Conservation (phyloP, 1,284 basidiomycete species). For the Tilletia caries region DNA sequence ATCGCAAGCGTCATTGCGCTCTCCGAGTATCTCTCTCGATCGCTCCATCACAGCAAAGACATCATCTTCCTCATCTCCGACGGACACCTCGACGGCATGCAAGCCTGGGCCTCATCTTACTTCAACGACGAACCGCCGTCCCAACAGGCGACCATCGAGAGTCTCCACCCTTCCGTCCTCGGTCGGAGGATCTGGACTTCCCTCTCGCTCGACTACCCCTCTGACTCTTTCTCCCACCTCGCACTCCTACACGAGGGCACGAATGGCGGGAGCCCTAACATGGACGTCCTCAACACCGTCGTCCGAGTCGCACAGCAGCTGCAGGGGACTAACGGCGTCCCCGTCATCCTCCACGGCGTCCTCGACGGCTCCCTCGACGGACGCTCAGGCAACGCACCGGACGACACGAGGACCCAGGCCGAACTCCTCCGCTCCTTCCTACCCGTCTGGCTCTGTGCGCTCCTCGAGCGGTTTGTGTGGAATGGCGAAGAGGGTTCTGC, state of each 20-base stretch:
- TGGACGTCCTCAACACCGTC: constrained; percentile 85
- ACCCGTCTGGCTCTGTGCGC: not conserved
- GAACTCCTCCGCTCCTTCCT: not conserved
- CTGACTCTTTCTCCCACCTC: constrained; percentile 90
- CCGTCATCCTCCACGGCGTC: constrained; percentile 70
- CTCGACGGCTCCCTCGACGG: constrained; percentile 54
- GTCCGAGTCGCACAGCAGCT: constrained; percentile 69
- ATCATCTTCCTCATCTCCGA: constrained; percentile 86
- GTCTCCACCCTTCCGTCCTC: not conserved
- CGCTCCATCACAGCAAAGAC: constrained; percentile 58
- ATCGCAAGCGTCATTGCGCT: constrained; percentile 77
- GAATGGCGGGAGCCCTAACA: constrained; percentile 91
- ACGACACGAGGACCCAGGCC: not conserved
- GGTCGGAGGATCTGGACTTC: constrained; percentile 75
- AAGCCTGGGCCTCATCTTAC: constrained; percentile 83
- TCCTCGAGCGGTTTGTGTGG: not conserved
- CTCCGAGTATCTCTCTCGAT: constrained; percentile 73
- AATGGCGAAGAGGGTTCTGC: constrained; percentile 4
- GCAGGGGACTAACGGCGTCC: constrained; percentile 61
- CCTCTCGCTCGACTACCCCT: constrained; percentile 88
- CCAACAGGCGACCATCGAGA: not conserved
- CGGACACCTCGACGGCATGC: constrained; percentile 81
- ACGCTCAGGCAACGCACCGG: not conserved
- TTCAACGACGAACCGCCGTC: constrained; percentile 67
- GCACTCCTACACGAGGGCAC: constrained; percentile 90